Percentiles rank a stretch among this genome's conserved stretches.
phyloP scores from a whole-genome alignment of 768 basidiomycete species.

The Scleroderma citrinum region DNA sequence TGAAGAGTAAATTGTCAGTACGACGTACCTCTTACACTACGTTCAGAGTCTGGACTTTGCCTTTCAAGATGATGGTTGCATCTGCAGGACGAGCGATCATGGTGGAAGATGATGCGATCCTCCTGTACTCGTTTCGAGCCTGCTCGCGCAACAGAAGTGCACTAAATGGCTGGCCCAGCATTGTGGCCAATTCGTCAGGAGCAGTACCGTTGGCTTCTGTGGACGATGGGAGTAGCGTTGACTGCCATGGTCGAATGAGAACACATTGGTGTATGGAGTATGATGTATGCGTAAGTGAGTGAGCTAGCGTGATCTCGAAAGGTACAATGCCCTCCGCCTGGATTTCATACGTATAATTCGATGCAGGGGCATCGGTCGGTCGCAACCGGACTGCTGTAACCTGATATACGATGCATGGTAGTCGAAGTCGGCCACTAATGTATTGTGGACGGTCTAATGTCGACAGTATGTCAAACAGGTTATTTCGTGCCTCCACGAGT shows the following conservation, averaged over 20 bases:
- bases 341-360: no score
- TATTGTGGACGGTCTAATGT: background rate
- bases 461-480: no score
- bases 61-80: slow-evolving; percentile 2
- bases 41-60: background rate
- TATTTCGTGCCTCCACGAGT: no score
- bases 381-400: no score
- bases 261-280: no score
- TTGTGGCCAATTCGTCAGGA: background rate
- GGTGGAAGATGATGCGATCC: background rate
- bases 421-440: background rate
- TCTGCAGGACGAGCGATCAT: background rate
- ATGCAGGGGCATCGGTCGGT: background rate
- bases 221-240: background rate
- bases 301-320: no score
- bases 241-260: no score
- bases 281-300: no score
- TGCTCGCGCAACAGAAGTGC: background rate
- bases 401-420: slow-evolving; percentile 1
- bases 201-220: background rate
- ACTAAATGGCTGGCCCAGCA: background rate
- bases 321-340: no score
- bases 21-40: background rate
- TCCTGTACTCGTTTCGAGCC: background rate
- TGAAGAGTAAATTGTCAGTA: no score